Evolutionary conservation across 176 grass and related monocot genomes (phyloP), one percentile per base, ranked within the genome.

Genomic region (Oryza meridionalis): DNA sequence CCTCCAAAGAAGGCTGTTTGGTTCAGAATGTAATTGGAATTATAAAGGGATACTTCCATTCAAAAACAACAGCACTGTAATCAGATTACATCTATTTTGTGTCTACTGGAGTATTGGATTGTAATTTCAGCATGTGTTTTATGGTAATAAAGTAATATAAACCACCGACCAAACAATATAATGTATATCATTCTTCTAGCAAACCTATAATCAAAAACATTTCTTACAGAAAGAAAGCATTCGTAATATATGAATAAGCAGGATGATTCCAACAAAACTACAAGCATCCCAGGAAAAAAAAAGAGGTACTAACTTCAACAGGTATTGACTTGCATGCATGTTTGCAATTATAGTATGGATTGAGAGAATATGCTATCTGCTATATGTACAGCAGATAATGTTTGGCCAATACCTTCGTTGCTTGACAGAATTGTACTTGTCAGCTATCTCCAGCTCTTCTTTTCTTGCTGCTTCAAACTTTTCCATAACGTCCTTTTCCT

Each of bases 391-490:
- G 37, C 59, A 84, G 45, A 58, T 21, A 64, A 78, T 82, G 77
- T 64, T 53, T 50, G 37, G 65, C 77, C 19, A 26, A 81, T 91
- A 98, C 96, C 96, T 92, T 69, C 70, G 90, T 88, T 93, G 91
- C 70, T 91, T 95, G 43, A 95, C 49, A 76, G 83, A 77, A 79
- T 93, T 98, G 84, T 90, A 98, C 79, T 90, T 93, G 37, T 98
- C 93, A 67, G 92, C 85, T 84, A 98, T 90, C 70, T 95, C 91
- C 86, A 89, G 89, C 87, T 98, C 96, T 92, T 95, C 91, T 84
- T 92, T 98, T 40, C 96, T 94, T 75, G 83, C 83, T 50, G 89
- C 93, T 90, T 98, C 96, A 93, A 95, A 98, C 79, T 88, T 95
- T 77, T 93, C 92, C 11, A 81, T 87, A 68, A 98, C 91, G 50